A percentile compares a stretch with the other conserved stretches of the same genome.
These are phyloP conservation scores for Cordyceps militaris DNA, from an alignment of 2,329 filamentous ascomycete genomes.

Conservation along the genomic window DNA sequence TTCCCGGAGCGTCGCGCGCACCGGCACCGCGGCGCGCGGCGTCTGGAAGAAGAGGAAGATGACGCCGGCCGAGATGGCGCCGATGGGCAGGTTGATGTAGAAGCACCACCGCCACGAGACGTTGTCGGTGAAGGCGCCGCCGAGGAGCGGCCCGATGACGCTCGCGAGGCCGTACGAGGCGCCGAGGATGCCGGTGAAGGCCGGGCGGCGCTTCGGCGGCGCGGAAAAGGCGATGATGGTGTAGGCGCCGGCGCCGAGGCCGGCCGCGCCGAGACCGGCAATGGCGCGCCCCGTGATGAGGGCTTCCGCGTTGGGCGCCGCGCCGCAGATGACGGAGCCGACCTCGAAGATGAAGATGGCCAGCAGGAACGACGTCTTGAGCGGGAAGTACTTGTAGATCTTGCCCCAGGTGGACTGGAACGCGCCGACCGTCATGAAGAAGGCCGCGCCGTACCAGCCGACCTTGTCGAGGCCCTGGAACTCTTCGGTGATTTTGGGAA, in stretches of 20 bases:
- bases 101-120: conserved; percentile 25
- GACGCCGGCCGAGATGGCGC: conserved; percentile 21
- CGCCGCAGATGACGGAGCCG: conserved; percentile 38
- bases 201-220: conserved; percentile 18
- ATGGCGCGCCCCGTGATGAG: conserved; percentile 41
- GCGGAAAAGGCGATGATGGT: conserved; percentile 37
- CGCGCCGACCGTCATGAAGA: conserved; percentile 33
- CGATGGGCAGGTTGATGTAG: conserved; percentile 28
- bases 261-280: conserved; percentile 35
- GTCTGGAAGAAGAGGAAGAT: conserved; percentile 31
- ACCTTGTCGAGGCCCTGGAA: conserved; percentile 38
- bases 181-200: conserved; percentile 21
- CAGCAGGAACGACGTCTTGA: conserved; percentile 36
- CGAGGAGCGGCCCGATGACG: conserved; percentile 21
- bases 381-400: conserved; percentile 37
- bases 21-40: conserved; percentile 28
- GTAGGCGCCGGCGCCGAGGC: conserved; percentile 36
- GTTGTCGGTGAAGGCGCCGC: conserved; percentile 22
- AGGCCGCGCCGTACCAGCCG: conserved; percentile 47
- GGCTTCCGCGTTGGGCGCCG: conserved; percentile 29
- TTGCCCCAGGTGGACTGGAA: conserved; percentile 33
- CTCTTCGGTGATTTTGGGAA: conserved; percentile 41
- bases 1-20: conserved; percentile 26
- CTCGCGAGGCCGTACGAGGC: conserved; percentile 21
- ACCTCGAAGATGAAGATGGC: conserved; percentile 41